Percentiles rank a stretch among this genome's conserved stretches.
Evolutionary conservation across 176 grass and related monocot genomes (phyloP).

Genomic region (Eleusine coracana): DNA sequence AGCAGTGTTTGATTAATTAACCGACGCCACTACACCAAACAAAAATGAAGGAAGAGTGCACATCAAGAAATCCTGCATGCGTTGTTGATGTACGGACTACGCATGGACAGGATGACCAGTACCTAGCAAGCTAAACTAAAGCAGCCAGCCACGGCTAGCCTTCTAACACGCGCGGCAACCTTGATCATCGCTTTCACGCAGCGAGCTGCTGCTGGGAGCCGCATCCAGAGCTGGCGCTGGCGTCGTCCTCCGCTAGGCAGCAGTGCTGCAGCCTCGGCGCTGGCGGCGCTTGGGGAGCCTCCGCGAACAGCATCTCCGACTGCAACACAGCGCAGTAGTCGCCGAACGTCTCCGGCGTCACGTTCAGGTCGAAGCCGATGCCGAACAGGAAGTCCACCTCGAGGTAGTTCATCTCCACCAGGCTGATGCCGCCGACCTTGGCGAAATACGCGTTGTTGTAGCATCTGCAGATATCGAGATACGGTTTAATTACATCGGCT

Average conservation of each 20-base stretch:
- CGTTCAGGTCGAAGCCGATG: slow-evolving; percentile 59
- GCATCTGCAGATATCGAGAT: slow-evolving; percentile 32
- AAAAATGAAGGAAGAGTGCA: slow-evolving; percentile 29
- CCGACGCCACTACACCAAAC: slow-evolving; percentile 29
- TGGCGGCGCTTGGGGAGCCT: slow-evolving; percentile 30
- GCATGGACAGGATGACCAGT: background rate
- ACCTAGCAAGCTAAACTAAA: slow-evolving; percentile 9
- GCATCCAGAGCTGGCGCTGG: slow-evolving; percentile 13
- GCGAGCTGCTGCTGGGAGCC: slow-evolving; percentile 54
- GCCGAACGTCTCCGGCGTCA: slow-evolving; percentile 52
- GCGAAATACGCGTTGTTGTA: slow-evolving; percentile 67
- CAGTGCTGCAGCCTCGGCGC: slow-evolving; percentile 43
- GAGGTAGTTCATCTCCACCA: slow-evolving; percentile 70
- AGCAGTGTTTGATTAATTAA: background rate
- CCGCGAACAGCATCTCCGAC: slow-evolving; percentile 43
- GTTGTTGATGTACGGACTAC: background rate
- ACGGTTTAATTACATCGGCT: background rate
- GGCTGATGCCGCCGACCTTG: slow-evolving; percentile 60
- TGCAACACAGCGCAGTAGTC: slow-evolving; percentile 62
- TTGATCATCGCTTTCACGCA: slow-evolving; percentile 22
- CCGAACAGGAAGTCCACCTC: slow-evolving; percentile 65
- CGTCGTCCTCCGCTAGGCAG: slow-evolving; percentile 59
- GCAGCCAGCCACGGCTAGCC: background rate
- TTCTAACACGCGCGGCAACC: background rate
- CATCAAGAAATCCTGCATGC: slow-evolving; percentile 18